These are phyloP conservation scores for Saturnispora galanensis DNA, from an alignment of 805 yeast species.

Conservation along the genomic window DNA sequence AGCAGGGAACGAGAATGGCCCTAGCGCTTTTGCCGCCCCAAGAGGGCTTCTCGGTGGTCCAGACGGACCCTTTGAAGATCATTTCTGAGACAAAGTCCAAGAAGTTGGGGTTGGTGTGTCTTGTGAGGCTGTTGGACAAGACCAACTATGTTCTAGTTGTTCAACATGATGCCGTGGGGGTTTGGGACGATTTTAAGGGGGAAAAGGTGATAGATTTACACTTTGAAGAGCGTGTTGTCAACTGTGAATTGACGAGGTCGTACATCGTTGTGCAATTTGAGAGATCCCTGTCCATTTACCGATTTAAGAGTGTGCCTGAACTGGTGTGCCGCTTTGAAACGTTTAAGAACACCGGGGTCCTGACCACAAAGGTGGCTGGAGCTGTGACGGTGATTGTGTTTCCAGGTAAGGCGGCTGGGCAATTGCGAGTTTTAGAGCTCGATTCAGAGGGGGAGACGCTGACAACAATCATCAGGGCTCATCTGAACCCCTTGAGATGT, in stretches of 20 bases:
- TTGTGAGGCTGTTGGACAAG: slow-evolving; percentile 73
- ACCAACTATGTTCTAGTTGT: slow-evolving; percentile 85
- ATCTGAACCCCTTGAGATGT: slow-evolving; percentile 54
- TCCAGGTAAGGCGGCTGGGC: slow-evolving; percentile 70
- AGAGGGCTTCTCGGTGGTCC: slow-evolving; percentile 74
- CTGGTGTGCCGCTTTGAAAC: slow-evolving; percentile 58
- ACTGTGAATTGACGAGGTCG: slow-evolving; percentile 65
- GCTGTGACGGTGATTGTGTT: slow-evolving; percentile 38
- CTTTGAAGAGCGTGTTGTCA: slow-evolving; percentile 65
- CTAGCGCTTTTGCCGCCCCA: slow-evolving; percentile 56
- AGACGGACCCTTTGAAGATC: slow-evolving; percentile 71
- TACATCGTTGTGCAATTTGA: slow-evolving; percentile 64
- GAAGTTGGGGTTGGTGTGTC: slow-evolving; percentile 45
- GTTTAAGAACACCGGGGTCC: slow-evolving; percentile 42
- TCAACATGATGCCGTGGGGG: slow-evolving; percentile 51
- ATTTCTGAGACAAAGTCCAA: neutral
- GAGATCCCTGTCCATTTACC: slow-evolving; percentile 62
- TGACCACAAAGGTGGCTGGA: too few species aligned
- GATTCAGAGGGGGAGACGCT: slow-evolving; percentile 21
- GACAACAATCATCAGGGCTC: slow-evolving; percentile 68
- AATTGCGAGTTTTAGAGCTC: slow-evolving; percentile 69
- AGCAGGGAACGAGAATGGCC: too few species aligned
- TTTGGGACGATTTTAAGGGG: slow-evolving; percentile 87
- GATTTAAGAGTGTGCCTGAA: slow-evolving; percentile 73
- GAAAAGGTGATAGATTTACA: slow-evolving; percentile 64